Conservation (phyloP, 345 rosid genomes). For the Syzygium aqueum region DNA sequence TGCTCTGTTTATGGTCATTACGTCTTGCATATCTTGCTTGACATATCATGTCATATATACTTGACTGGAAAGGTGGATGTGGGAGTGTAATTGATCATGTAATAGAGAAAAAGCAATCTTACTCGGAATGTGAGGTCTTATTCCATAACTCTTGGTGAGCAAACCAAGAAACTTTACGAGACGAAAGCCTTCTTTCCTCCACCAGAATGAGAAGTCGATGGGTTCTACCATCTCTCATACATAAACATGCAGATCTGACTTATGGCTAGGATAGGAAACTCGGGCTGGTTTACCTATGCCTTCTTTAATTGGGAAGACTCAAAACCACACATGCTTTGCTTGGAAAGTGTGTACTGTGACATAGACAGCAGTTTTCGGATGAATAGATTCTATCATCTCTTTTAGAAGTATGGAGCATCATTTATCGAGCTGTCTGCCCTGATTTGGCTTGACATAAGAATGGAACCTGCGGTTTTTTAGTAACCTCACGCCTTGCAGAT, state of each 20-base stretch:
- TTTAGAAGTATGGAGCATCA: background rate
- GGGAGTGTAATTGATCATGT: background rate
- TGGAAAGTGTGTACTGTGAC: background rate
- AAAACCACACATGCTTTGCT: background rate
- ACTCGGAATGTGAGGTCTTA: background rate
- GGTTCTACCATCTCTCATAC: background rate
- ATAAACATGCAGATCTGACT: background rate
- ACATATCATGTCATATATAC: background rate
- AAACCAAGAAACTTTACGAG: background rate
- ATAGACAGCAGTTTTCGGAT: background rate
- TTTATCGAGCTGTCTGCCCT: background rate
- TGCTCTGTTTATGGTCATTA: background rate
- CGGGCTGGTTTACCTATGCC: background rate
- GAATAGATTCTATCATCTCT: background rate
- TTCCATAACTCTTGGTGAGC: background rate
- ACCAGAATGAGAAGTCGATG: background rate
- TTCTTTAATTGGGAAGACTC: background rate
- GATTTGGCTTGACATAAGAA: background rate
- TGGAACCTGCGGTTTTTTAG: background rate
- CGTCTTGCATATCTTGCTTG: background rate
- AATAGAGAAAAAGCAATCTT: background rate
- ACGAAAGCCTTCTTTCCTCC: background rate
- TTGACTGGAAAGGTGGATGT: background rate
- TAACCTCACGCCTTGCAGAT: constrained; percentile 26
- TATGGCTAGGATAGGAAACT: background rate